Evolutionary conservation across 2,329 filamentous ascomycete species (phyloP), one percentile per base, ranked within the genome.

Genomic region (Alternaria arbusti): DNA sequence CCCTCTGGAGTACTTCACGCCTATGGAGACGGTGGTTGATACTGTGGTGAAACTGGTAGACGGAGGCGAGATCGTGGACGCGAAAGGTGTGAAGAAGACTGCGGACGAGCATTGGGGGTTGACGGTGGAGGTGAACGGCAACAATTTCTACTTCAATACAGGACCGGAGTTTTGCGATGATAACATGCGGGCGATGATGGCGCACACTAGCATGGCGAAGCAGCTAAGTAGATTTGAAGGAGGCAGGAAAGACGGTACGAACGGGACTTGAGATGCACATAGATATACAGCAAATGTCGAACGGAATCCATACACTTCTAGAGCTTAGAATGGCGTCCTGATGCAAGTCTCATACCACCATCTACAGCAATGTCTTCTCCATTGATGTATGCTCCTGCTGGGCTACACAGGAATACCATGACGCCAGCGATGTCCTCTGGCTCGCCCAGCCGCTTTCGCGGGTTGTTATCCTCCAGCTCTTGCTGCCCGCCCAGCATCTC

Each of bases 401-500:
- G 73, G 13, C 71, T 74, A n/a, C 66, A 71, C 51, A 80, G 57
- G 54, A 74, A 80, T 3, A 80, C 72, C 74, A 79, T 78, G 4
- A 78, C 74, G 6, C 76, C 78, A 17, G 77, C 78, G 59, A 80
- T 80, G 45, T 80, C 78, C 54, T 78, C 74, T 3, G 77, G 71
- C 46, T 75, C 70, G 4, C 78, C 78, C 5, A 80, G 57, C 36
- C 76, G 66, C 56, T 73, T 74, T 3, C 77, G 65, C 0, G 78
- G 78, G 54, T 78, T 79, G 13, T 54, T 64, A 17, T 76, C 68
- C 26, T 74, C 69, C 13, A 80, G 56, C 47, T 73, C 84, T 72
- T 87, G 81, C 4, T 81, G 78, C 12, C 79, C 79, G 5, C 79
- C 79, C 5, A 79, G 63, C 17, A 73, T 71, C 17, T 80, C 76